Conservation (phyloP, 495 filamentous ascomycete species). For the Trichoderma orchidacearum region DNA sequence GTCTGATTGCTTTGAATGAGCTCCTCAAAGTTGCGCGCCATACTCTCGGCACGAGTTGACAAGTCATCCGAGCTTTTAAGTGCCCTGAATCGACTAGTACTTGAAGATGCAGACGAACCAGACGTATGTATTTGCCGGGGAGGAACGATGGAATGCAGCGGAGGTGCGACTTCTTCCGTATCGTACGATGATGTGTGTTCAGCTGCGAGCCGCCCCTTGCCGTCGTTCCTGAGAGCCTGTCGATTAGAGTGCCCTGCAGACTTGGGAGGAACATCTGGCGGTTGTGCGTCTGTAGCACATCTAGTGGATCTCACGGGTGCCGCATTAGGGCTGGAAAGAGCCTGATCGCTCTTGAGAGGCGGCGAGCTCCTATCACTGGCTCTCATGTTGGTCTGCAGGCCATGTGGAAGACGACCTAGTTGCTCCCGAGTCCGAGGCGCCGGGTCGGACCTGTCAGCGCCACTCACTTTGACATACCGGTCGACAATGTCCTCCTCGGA, state of each 20-base stretch:
- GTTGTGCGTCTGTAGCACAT: background rate
- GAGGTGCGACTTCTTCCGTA: background rate
- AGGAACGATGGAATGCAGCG: background rate
- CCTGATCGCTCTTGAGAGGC: background rate
- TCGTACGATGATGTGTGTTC: background rate
- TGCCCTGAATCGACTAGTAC: conserved; percentile 27
- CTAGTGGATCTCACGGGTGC: background rate
- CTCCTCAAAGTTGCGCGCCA: conserved; percentile 56
- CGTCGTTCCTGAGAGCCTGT: too few relatives aligned
- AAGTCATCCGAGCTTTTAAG: conserved; percentile 35
- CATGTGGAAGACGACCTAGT: conserved; percentile 6
- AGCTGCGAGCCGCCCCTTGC: background rate
- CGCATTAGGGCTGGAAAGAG: background rate
- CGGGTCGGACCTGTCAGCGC: background rate
- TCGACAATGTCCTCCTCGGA: conserved; percentile 15
- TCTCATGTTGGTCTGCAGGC: background rate
- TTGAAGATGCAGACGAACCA: conserved; percentile 23
- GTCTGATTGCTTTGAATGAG: conserved; percentile 84
- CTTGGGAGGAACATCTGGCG: background rate
- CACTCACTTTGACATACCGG: conserved; percentile 1
- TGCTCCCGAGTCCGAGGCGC: background rate
- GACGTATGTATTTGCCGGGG: conserved; percentile 17
- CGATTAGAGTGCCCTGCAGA: background rate
- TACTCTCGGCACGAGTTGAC: conserved; percentile 23
- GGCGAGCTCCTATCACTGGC: background rate